Evolutionary conservation across 176 grass and related monocot genomes (phyloP), one percentile per base, ranked within the genome.

Genomic region (Microstegium vimineum): DNA sequence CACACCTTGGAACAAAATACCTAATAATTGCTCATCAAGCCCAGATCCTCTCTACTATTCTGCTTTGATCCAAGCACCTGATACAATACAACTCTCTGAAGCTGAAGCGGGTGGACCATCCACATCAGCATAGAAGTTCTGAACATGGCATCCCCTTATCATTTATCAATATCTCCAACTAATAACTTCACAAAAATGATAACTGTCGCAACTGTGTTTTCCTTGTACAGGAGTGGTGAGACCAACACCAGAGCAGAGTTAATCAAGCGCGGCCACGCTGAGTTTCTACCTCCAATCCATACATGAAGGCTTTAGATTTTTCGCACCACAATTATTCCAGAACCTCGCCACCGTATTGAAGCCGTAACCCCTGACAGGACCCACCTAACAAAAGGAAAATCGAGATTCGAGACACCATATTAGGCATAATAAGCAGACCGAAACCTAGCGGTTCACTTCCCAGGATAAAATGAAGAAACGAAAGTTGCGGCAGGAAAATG

Each of bases 351-450:
- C 79, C 17, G 66, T 37, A 42, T 34, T 10, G 37, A 66, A 38
- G 12, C 56, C 40, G 18, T 22, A 49, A 79, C 15, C 25, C 61
- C 64, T 59, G 71, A 23, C 31, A n/a, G 8, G 32, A 31, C 28
- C 66, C 9, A 82, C 79, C 79, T 82, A 66, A n/a, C n/a, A n/a
- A n/a, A 52, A 82, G 42, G 25, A 61, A 60, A 45, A 71, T 71
- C 78, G 13, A 71, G 13, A 23, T 13, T 71, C 78, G 13, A 71
- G 13, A 23, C 23, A 45, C 40, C 23, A 8, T 26, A 63, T 38
- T 20, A 70, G 37, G 22, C 1, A 7, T 6, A 71, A 7, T 6
- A 71, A 71, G 6, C 13, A 45, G 16, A 42, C 38, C 23, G n/a
- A 71, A 71, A 71, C 27, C 67, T 16, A 70, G 67, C 30, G 11